A percentile compares a stretch with the other conserved stretches of the same genome.
phyloP scores from a whole-genome alignment of 257 asterid species.

The Lavandula angustifolia region DNA sequence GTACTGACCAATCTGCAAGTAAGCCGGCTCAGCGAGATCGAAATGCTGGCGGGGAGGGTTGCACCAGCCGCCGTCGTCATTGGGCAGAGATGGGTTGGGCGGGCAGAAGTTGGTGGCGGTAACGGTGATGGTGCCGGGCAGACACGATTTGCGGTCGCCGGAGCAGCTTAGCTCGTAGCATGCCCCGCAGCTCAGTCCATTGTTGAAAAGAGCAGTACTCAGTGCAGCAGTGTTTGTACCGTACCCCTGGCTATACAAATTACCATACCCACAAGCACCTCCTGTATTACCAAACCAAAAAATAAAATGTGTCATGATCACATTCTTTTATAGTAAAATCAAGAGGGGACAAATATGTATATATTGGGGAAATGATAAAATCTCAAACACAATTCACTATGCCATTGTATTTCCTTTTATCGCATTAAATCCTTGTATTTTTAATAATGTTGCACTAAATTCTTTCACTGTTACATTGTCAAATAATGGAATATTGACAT shows the following conservation, averaged over 20 bases:
- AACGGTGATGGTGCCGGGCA: slow-evolving; percentile 65
- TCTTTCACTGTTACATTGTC: too few relatives aligned
- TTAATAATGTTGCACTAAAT: neutral
- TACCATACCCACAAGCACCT: slow-evolving; percentile 96
- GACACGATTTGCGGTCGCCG: slow-evolving; percentile 53
- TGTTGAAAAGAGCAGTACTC: slow-evolving; percentile 86
- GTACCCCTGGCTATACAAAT: slow-evolving; percentile 78
- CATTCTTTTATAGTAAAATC: neutral
- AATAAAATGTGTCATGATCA: neutral
- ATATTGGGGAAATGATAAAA: too few relatives aligned
- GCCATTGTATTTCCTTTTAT: too few relatives aligned
- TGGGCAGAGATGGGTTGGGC: slow-evolving; percentile 74
- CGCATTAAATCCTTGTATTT: too few relatives aligned
- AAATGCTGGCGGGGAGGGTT: slow-evolving; percentile 93
- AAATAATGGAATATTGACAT: too few relatives aligned
- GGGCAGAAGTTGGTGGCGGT: slow-evolving; percentile 97
- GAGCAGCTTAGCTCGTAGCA: slow-evolving; percentile 72
- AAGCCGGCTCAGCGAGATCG: slow-evolving; percentile 85
- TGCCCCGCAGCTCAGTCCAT: slow-evolving; percentile 81
- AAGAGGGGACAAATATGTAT: neutral
- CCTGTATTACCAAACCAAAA: slow-evolving; percentile 44
- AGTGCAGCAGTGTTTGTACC: slow-evolving; percentile 92
- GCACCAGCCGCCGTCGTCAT: slow-evolving; percentile 93
- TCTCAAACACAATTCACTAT: too few relatives aligned
- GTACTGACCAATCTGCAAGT: slow-evolving; percentile 76